Percentiles rank a stretch among this genome's conserved stretches.
These are phyloP conservation scores for Zizania latifolia DNA, from an alignment of 176 grass and related monocot genomes.

Conservation along the genomic window DNA sequence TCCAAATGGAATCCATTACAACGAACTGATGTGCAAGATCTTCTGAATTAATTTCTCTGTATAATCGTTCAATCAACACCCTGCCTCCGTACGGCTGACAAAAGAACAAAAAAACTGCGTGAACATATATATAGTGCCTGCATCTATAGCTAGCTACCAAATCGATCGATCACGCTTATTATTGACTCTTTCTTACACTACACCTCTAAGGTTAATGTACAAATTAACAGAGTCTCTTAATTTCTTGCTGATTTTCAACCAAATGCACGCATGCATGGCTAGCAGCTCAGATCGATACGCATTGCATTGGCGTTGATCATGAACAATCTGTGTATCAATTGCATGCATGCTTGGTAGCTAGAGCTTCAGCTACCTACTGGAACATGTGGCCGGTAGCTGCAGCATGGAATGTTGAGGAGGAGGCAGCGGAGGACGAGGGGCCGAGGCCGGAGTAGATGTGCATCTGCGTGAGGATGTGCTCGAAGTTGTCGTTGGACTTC, in stretches of 20 bases:
- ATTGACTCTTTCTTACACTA: constrained; percentile 12
- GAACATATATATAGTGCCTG: neutral
- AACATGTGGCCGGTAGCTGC: constrained; percentile 9
- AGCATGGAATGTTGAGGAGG: neutral
- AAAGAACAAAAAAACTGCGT: neutral
- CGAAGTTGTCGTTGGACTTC: constrained; percentile 86
- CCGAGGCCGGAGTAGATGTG: constrained; percentile 49
- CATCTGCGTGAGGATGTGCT: constrained; percentile 93
- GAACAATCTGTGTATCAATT: neutral
- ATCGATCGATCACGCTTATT: constrained; percentile 11
- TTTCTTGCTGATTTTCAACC: neutral
- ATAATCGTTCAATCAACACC: too few relatives aligned
- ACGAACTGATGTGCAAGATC: too few relatives aligned
- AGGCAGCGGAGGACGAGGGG: neutral
- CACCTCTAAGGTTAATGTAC: constrained; percentile 30
- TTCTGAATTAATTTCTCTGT: too few relatives aligned
- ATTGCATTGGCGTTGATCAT: neutral
- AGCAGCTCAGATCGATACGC: too few relatives aligned
- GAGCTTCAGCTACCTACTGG: too few relatives aligned
- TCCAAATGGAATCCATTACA: too few relatives aligned
- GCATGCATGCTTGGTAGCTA: neutral
- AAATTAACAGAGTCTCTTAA: constrained; percentile 4
- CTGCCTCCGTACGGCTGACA: too few relatives aligned
- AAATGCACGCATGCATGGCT: neutral
- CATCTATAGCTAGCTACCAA: constrained; percentile 3